Conservation (phyloP, 2,329 filamentous ascomycete species). For the Exophiala viscosa region DNA sequence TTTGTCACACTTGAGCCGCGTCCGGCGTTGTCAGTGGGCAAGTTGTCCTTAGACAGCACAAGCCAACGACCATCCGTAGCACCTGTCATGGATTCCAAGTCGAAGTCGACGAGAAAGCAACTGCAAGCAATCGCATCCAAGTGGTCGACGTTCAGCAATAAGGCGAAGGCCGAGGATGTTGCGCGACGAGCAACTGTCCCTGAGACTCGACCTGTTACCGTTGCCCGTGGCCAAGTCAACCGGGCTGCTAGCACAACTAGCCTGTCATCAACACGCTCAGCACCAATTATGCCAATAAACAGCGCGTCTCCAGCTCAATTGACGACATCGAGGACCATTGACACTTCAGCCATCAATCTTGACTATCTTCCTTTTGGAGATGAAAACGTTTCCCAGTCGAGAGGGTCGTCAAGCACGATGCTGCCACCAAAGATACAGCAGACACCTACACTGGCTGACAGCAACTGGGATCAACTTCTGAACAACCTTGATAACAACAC, state of each 20-base stretch:
- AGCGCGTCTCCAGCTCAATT: constrained; percentile 12
- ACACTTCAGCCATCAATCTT: constrained; percentile 44
- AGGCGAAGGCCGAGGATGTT: constrained; percentile 13
- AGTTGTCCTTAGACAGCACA: not conserved
- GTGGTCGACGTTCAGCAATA: constrained; percentile 24
- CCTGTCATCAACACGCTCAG: constrained; percentile 26
- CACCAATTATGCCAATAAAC: constrained; percentile 17
- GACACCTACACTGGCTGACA: constrained; percentile 39
- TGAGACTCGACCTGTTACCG: constrained; percentile 9
- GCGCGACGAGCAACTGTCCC: constrained; percentile 17
- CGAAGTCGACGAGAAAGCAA: constrained; percentile 26
- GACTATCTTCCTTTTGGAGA: constrained; percentile 54
- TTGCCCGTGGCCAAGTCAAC: constrained; percentile 5
- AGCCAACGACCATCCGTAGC: constrained; percentile 7
- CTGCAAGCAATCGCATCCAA: constrained; percentile 28
- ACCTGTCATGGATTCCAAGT: constrained; percentile 11
- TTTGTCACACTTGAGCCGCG: constrained; percentile 18
- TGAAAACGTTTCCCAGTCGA: constrained; percentile 29
- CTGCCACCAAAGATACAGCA: constrained; percentile 41
- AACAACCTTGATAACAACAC: constrained; percentile 62
- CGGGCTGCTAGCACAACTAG: constrained; percentile 25
- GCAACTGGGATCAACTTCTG: constrained; percentile 79
- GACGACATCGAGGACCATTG: constrained; percentile 5
- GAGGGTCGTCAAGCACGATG: constrained; percentile 38
- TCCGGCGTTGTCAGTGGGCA: constrained; percentile 11